phyloP scores from a whole-genome alignment of 345 rosid genomes.

The Dipteronia sinensis region DNA sequence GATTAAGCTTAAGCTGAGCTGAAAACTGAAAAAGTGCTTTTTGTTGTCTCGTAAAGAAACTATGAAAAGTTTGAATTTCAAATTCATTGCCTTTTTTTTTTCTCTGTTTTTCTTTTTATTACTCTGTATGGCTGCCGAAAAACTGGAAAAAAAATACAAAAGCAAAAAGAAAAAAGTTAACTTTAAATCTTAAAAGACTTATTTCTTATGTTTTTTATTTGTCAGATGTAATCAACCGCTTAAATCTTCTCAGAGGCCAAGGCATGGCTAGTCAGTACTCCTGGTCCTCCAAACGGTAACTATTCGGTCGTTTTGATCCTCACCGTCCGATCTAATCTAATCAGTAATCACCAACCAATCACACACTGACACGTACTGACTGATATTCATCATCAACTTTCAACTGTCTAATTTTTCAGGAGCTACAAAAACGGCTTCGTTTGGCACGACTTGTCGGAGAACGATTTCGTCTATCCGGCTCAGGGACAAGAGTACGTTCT shows the following conservation, averaged over 20 bases:
- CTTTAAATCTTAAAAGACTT: neutral
- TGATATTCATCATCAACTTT: neutral
- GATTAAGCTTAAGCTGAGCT: conserved; percentile 15
- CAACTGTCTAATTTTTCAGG: conserved; percentile 40
- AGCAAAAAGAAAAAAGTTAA: neutral
- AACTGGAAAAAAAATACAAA: neutral
- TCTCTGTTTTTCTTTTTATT: neutral
- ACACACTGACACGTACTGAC: neutral
- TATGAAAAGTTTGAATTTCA: conserved; percentile 14
- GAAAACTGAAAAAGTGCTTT: neutral
- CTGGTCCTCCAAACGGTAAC: conserved; percentile 96
- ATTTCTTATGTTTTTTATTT: neutral
- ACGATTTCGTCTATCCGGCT: conserved; percentile 77
- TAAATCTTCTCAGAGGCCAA: conserved; percentile 81
- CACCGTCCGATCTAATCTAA: conserved; percentile 14
- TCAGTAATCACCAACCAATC: neutral
- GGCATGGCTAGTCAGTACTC: conserved; percentile 89
- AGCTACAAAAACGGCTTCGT: conserved; percentile 93
- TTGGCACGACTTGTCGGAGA: conserved; percentile 86
- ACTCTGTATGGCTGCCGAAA: conserved; percentile 13
- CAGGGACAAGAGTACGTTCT: conserved; percentile 90
- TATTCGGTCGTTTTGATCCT: neutral
- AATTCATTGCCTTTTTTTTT: conserved; percentile 2
- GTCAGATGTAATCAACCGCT: conserved; percentile 80
- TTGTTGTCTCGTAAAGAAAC: conserved; percentile 17